Conservation (phyloP, 2,329 filamentous ascomycete genomes). For the Colletotrichum abscissum region DNA sequence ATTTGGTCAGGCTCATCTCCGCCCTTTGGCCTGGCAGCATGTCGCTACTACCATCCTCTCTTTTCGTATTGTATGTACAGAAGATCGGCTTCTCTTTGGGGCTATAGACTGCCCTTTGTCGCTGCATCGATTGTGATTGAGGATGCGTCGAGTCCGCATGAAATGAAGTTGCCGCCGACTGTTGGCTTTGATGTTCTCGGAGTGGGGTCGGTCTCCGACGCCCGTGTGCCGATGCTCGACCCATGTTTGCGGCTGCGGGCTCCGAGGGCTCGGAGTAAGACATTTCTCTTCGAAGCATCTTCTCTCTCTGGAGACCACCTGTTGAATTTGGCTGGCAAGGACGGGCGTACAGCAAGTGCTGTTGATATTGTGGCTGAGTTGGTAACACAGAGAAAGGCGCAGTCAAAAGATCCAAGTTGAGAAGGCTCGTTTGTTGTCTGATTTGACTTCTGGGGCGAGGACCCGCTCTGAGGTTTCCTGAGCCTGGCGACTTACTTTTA, state of each 20-base stretch:
- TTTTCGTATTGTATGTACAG: not conserved
- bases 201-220: not conserved
- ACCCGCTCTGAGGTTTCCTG: not conserved
- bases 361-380: not conserved
- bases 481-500: slow-evolving; percentile 8
- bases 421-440: not conserved
- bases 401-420: not conserved
- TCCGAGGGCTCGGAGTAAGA: not conserved
- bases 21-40: not conserved
- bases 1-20: not conserved
- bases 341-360: not conserved
- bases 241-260: not conserved
- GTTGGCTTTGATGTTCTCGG: not conserved
- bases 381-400: not conserved
- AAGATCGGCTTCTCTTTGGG: not conserved
- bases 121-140: not conserved
- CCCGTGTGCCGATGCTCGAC: not conserved
- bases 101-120: not conserved
- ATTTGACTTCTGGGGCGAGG: not conserved
- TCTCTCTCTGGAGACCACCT: too few species aligned
- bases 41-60: not conserved
- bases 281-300: not conserved
- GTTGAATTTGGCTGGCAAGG: too few species aligned
- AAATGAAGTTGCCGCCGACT: not conserved
- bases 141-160: not conserved